Evolutionary conservation across 2,329 filamentous ascomycete genomes (phyloP).

Genomic region (Lasiodiplodia citricola): DNA sequence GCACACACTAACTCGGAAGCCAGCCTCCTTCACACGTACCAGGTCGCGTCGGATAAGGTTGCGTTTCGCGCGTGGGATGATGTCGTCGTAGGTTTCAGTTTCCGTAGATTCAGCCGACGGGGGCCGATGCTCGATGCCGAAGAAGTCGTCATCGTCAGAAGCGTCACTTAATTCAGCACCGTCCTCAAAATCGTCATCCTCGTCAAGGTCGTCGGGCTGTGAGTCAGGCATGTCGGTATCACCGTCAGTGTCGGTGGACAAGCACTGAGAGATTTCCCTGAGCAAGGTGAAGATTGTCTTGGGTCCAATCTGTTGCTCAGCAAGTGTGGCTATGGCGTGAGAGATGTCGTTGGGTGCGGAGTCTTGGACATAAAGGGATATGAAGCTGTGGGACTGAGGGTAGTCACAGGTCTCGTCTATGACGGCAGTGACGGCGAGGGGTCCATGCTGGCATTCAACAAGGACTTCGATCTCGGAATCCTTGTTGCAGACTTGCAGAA

Average conservation of each 20-base stretch:
- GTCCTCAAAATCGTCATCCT: neutral
- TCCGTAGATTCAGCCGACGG: constrained; percentile 6
- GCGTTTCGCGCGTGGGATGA: constrained; percentile 21
- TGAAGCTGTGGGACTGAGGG: constrained; percentile 62
- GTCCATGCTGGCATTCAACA: constrained; percentile 48
- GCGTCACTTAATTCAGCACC: neutral
- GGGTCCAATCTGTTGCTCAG: constrained; percentile 49
- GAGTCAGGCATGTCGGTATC: constrained; percentile 36
- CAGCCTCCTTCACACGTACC: constrained; percentile 63
- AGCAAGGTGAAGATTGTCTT: constrained; percentile 56
- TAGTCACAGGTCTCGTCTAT: constrained; percentile 64
- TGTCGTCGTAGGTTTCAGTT: neutral
- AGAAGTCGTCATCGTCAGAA: neutral
- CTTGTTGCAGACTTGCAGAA: constrained; percentile 66
- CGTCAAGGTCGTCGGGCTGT: neutral
- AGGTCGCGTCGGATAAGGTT: constrained; percentile 66
- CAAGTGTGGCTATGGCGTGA: constrained; percentile 51
- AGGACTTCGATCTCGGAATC: constrained; percentile 75
- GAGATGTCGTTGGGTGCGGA: constrained; percentile 51
- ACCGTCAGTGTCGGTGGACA: constrained; percentile 46
- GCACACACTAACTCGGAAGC: constrained; percentile 72
- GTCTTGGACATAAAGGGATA: constrained; percentile 58
- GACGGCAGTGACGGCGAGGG: constrained; percentile 47
- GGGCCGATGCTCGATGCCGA: neutral
- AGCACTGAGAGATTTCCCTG: constrained; percentile 49